A percentile compares a stretch with the other conserved stretches of the same genome.
Evolutionary conservation across 306 rosid species (phyloP).

Genomic region (Gastrolobium bilobum): DNA sequence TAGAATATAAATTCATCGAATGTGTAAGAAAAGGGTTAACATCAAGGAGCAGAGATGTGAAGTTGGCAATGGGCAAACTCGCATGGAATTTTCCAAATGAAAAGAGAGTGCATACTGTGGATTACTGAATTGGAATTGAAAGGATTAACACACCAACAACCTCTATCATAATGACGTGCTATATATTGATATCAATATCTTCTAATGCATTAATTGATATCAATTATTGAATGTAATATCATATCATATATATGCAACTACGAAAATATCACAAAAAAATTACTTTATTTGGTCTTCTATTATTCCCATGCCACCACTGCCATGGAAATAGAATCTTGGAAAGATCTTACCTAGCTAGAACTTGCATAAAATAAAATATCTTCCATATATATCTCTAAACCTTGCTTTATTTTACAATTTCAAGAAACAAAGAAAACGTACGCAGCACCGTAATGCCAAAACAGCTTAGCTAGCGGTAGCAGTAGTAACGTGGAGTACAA

Average conservation of each 20-base stretch:
- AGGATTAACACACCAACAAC: constrained; percentile 22
- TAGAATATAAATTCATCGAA: neutral
- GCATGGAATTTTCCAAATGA: neutral
- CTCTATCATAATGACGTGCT: neutral
- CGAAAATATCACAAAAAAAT: constrained; percentile 2
- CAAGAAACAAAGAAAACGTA: neutral
- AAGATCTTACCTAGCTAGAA: neutral
- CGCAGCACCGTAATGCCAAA: neutral
- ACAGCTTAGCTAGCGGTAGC: neutral
- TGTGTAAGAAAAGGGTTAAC: neutral
- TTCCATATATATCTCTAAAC: neutral
- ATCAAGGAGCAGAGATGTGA: neutral
- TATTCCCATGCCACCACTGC: neutral
- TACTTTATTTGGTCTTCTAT: neutral
- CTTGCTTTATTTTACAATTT: neutral
- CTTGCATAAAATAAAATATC: constrained; percentile 27
- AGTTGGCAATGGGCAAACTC: neutral
- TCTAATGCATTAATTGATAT: neutral
- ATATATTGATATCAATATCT: neutral
- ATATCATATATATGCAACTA: neutral
- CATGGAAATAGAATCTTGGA: neutral
- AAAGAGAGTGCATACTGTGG: neutral
- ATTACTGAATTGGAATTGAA: neutral
- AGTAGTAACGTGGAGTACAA: neutral
- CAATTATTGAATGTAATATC: neutral